Base-by-base conservation (phyloP, 495 filamentous ascomycete species). In the Penicillium coprophilum region DNA sequence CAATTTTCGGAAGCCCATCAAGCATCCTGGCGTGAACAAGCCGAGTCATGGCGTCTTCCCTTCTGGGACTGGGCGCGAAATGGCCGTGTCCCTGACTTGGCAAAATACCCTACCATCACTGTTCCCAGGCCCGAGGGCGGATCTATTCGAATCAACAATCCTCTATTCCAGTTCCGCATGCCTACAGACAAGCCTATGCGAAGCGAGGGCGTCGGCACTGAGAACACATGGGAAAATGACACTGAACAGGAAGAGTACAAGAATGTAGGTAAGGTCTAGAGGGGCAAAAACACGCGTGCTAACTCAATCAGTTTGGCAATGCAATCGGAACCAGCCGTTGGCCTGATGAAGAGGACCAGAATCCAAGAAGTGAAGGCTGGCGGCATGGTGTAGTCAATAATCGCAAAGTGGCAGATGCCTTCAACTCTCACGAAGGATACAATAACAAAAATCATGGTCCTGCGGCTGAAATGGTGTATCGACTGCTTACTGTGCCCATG, bases 41-140 rank as follows among this genome's bases (percentile, higher is more conserved):
- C 80, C 30, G 63, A 70, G 17, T 70, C 72, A 7, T 75, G 82
- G 50, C 71, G 82, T 6, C 53, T 80, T 11, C 81, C 81, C 2
- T 85, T 79, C 57, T 85, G 80, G 72, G 82, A 85, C 67, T 84
- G 82, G 82, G 79, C 77, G 3, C 60, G 63, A 20, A 74, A 69
- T 47, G 57, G 73, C 52, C 69, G 56, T 41, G 69, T 72, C 54
- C 71, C 71, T 17, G 61, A 50, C 45, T 49, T 61, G 30, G 40
- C 76, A 50, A 71, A 59, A 32, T 53, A 71, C 46, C 58, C 71
- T 2, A 61, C 54, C 15, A 71, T 83, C 56, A 74, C 45, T 17
- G 53, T 56, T 68, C 36, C 53, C 15, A 49, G n/a, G 4, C 45
- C 53, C 4, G 12, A 41, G 62, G 69, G 65, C 2, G 53, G 53